Conservation (phyloP, 2,329 filamentous ascomycete species). For the Emmonsia crescens region DNA sequence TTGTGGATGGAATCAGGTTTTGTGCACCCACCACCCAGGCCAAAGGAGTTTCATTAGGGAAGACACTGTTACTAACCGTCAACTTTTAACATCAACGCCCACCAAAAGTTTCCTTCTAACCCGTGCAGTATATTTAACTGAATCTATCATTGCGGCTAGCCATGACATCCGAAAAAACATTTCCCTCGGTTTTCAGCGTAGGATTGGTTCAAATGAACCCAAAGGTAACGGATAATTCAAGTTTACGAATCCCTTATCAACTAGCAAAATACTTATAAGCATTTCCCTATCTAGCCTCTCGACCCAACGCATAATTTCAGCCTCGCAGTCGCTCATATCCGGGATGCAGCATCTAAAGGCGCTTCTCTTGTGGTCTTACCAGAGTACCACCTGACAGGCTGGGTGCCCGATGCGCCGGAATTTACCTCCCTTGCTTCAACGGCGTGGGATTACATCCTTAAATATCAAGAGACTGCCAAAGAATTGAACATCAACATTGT, state of each 20-base stretch:
- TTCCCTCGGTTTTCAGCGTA: not conserved
- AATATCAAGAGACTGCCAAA: constrained; percentile 42
- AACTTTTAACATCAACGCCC: too few species aligned
- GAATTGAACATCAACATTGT: constrained; percentile 31
- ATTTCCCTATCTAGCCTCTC: not conserved
- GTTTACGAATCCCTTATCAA: not conserved
- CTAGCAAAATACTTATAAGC: not conserved
- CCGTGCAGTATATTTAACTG: not conserved
- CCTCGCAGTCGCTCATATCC: constrained; percentile 32
- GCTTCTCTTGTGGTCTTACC: constrained; percentile 48
- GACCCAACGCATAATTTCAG: constrained; percentile 4
- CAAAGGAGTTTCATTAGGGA: too few species aligned
- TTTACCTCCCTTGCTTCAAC: constrained; percentile 38
- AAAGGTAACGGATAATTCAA: not conserved
- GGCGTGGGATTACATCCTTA: constrained; percentile 41
- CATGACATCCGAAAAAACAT: not conserved
- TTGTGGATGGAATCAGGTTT: too few species aligned
- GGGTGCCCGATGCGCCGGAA: constrained; percentile 37
- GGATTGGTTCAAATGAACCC: not conserved
- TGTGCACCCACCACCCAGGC: too few species aligned
- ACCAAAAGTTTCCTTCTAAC: not conserved
- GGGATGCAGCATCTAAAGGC: constrained; percentile 33
- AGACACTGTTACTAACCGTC: too few species aligned
- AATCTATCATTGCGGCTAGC: not conserved
- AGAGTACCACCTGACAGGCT: constrained; percentile 46